These are phyloP conservation scores for Kalanchoe fedtschenkoi DNA, from an alignment of 164 flowering plant genomes.

Conservation along the genomic window DNA sequence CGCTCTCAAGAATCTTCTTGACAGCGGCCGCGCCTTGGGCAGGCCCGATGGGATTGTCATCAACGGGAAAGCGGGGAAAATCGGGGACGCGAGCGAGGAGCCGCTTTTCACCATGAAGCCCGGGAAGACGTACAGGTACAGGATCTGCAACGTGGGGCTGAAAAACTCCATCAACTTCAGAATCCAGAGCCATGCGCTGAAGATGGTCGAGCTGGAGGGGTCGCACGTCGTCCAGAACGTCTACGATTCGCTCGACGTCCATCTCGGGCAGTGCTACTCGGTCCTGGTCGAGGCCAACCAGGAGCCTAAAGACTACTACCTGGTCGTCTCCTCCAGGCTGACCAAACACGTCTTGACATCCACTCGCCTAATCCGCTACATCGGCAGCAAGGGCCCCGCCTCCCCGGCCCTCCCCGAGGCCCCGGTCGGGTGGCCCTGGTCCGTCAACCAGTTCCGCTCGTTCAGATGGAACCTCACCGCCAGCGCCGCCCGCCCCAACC, in stretches of 20 bases:
- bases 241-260: conserved; percentile 9
- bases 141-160: conserved; percentile 11
- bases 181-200: conserved; percentile 9
- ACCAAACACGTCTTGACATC: conserved; percentile 3
- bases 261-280: conserved; percentile 10
- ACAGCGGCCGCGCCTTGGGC: conserved; percentile 10
- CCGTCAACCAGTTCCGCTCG: conserved; percentile 53
- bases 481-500: conserved; percentile 65
- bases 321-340: conserved; percentile 9
- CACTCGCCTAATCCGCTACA: conserved; percentile 27
- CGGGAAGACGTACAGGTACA: conserved; percentile 12
- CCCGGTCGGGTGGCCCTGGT: conserved; percentile 47
- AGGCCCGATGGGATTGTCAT: conserved; percentile 10
- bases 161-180: conserved; percentile 11
- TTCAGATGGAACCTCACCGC: conserved; percentile 61
- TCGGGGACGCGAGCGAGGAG: conserved; percentile 2
- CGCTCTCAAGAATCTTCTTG: conserved; percentile 5
- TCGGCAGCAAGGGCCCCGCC: conserved; percentile 22
- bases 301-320: conserved; percentile 10
- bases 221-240: conserved; percentile 11
- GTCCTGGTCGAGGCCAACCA: conserved; percentile 11
- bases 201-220: conserved; percentile 10
- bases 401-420: conserved; percentile 28
- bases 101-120: conserved; percentile 12
- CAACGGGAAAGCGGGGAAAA: conserved; percentile 11